Base-by-base conservation (phyloP, 2,329 filamentous ascomycete species). In the Cryphonectria naterciae region DNA sequence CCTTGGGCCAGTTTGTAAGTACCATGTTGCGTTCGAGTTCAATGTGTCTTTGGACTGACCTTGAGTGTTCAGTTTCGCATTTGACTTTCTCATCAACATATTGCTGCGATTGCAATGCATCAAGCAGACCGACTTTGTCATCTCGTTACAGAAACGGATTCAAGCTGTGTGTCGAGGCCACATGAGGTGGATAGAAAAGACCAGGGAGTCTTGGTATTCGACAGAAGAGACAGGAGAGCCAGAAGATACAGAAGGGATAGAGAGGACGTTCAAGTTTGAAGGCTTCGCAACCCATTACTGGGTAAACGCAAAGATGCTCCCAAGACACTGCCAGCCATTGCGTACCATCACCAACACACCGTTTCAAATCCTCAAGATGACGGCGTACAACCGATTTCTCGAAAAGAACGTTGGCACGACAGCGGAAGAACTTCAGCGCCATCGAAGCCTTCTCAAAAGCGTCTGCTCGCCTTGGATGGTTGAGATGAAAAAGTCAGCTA, bases 1-100 rank as follows among this genome's bases (percentile, higher is more conserved):
- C 64, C 64, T 17, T 70, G 67, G 4, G 66, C 71, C 11, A 73
- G 73, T 25, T 75, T 72, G 71, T 75, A 67, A 52, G 71, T 54
- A 13, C 2, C 17, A n/a, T 22, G 22, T n/a, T 15, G 1, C 3
- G 0, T 1, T 46, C 1, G 19, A 8, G 6, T 7, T n/a, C 0
- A 0, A 4, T 0, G 7, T 28, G 4, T 28, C 1, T 4, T 19
- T 22, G 1, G 1, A 13, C 61, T 71, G 13, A 71, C 4, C 2
- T 35, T 2, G 3, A 52, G 4, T 22, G 1, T 25, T 4, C 32
- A 70, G 68, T 37, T 70, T 70, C 28, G 54, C 64, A 11, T 70
- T 54, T 41, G 41, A 56, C 10, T 70, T 70, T 7, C 49, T 70
- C 11, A 4, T 66, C 19, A 32, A 61, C 15, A 41, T 65, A 0